Evolutionary conservation across 208 protist species (phyloP).

Genomic region (Angomonas ambiguus): DNA sequence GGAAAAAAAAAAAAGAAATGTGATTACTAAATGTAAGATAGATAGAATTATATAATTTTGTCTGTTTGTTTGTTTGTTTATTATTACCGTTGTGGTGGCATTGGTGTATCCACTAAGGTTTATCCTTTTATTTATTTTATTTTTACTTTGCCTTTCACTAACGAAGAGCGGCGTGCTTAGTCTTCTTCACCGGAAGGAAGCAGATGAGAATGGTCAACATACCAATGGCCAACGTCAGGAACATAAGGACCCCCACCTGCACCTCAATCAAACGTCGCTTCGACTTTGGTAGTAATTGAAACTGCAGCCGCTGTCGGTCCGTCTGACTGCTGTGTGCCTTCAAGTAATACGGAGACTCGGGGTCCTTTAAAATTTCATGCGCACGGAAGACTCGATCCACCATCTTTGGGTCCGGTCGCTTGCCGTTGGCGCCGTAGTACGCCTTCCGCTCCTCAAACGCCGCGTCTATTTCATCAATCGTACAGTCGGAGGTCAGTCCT

Average conservation of each 20-base stretch:
- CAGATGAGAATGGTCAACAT: constrained; percentile 50
- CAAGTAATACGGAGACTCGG: constrained; percentile 75
- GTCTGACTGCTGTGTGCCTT: constrained; percentile 67
- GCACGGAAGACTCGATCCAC: constrained; percentile 71
- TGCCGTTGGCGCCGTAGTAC: constrained; percentile 63
- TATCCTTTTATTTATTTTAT: constrained; percentile 8
- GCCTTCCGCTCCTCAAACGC: constrained; percentile 52
- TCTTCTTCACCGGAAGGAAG: constrained; percentile 63
- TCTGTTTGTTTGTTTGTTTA: neutral
- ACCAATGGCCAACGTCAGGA: constrained; percentile 28
- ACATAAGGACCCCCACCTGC: constrained; percentile 58
- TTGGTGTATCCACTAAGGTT: neutral
- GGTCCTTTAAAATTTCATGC: constrained; percentile 80
- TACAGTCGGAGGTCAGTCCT: constrained; percentile 54
- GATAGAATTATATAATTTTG: neutral
- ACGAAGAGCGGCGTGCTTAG: constrained; percentile 62
- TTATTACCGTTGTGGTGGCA: neutral
- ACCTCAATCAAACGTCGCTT: constrained; percentile 59
- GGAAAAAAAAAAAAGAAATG: constrained; percentile 10
- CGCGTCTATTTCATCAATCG: constrained; percentile 69
- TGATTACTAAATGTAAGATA: constrained; percentile 1
- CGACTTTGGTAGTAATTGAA: constrained; percentile 73
- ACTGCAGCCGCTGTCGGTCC: constrained; percentile 74
- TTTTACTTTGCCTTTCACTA: constrained; percentile 4
- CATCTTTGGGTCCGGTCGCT: constrained; percentile 62